Evolutionary conservation across 495 filamentous ascomycete species (phyloP), one percentile per base, ranked within the genome.

Genomic region (Penicillium parvum): DNA sequence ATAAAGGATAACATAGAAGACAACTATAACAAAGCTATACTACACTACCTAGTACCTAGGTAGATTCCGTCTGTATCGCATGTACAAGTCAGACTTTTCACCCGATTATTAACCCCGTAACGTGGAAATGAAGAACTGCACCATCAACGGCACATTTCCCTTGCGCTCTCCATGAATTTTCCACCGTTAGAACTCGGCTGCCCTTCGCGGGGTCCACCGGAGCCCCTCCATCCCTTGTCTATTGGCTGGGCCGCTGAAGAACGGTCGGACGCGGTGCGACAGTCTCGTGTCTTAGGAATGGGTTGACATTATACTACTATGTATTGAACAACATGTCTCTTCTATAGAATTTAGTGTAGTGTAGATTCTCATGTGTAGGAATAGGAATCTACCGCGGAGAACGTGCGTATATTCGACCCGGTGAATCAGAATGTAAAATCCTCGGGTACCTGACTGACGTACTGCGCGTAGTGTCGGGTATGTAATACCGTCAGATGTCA

Each of bases 151-250:
- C 37, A 42, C 38, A 42, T 42, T 41, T 42, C 17, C 26, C 20
- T 29, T n/a, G n/a, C n/a, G n/a, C n/a, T n/a, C n/a, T n/a, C n/a
- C n/a, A n/a, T n/a, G n/a, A n/a, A n/a, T 33, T 25, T 36, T 25
- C 27, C 23, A 33, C 26, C 18, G 11, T 30, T 40, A 30, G 20
- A 19, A 32, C n/a, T n/a, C n/a, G n/a, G n/a, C n/a, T n/a, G n/a
- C 16, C 37, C 19, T 18, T 52, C 40, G 49, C 47, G 49, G 56
- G 56, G 53, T 51, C 56, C 56, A 60, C 56, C 46, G 45, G 44
- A 49, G 48, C 35, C 45, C 43, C 50, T 47, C 36, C 17, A 36
- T 12, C 42, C 21, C 50, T 59, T 59, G 52, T 49, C 34, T 38
- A 40, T 32, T 12, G 28, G n/a, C n/a, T n/a, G n/a, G n/a, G n/a